These are phyloP conservation scores for Aspergillus homomorphus DNA, from an alignment of 495 filamentous ascomycete genomes.

Conservation along the genomic window DNA sequence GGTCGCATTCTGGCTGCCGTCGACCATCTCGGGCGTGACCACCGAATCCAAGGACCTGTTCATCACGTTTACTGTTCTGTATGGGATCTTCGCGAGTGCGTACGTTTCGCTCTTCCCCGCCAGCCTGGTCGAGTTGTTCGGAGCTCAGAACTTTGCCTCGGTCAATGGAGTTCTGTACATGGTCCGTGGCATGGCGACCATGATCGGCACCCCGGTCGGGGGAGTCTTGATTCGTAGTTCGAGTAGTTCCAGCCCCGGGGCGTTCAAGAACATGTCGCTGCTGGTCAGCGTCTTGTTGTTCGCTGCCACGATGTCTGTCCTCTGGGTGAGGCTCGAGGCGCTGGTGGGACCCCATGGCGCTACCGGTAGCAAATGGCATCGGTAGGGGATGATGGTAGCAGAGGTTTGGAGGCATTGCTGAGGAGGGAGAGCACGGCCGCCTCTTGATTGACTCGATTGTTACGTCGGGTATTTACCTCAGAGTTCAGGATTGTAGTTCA, in stretches of 20 bases:
- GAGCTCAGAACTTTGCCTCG: not conserved
- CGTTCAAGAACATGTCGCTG: not conserved
- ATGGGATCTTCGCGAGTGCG: not conserved
- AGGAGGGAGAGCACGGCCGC: too few species aligned
- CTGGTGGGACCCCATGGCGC: not conserved
- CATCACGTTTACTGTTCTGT: not conserved
- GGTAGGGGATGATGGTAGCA: too few species aligned
- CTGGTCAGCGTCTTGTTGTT: not conserved
- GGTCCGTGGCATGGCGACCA: not conserved
- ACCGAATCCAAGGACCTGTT: not conserved
- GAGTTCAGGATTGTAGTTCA: too few species aligned
- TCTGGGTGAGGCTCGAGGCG: not conserved
- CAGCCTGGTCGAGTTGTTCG: not conserved
- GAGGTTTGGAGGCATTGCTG: not conserved
- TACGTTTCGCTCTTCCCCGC: conserved; percentile 1
- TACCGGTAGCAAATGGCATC: not conserved
- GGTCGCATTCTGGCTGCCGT: not conserved
- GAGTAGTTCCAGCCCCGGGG: not conserved
- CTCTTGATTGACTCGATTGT: too few species aligned
- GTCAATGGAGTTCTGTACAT: not conserved
- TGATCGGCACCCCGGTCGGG: not conserved
- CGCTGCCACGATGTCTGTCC: not conserved
- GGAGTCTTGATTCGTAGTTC: not conserved
- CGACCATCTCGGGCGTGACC: not conserved
- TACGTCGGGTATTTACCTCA: too few species aligned